Evolutionary conservation across 768 basidiomycete genomes (phyloP).

Genomic region (Clathrus columnatus): DNA sequence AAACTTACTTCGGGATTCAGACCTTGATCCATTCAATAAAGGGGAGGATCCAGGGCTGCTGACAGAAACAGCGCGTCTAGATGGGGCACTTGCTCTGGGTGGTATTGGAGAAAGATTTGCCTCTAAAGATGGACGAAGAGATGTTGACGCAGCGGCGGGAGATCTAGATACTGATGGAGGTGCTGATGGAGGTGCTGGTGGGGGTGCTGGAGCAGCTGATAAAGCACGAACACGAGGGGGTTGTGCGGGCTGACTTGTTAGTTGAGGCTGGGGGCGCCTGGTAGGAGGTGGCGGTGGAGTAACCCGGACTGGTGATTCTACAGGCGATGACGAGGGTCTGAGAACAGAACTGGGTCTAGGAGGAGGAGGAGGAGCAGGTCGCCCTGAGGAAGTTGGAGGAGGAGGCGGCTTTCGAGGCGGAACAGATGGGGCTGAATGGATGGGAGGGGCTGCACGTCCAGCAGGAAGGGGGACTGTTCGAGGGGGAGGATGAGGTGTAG

Average conservation of each 20-base stretch:
- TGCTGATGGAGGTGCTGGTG: constrained; percentile 22
- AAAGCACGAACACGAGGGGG: constrained; percentile 34
- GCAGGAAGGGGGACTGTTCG: constrained; percentile 19
- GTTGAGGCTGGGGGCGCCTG: constrained; percentile 14
- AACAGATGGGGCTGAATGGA: constrained; percentile 12
- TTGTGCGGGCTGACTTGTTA: constrained; percentile 20
- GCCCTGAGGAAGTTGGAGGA: constrained; percentile 28
- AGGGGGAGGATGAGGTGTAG: constrained; percentile 1
- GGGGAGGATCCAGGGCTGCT: constrained; percentile 19
- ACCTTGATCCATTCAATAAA: neutral
- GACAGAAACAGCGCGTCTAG: constrained; percentile 10
- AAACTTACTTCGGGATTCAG: neutral
- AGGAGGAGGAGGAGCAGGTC: constrained; percentile 34
- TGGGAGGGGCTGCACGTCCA: constrained; percentile 16
- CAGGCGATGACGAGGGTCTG: neutral
- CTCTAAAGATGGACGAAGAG: constrained; percentile 20
- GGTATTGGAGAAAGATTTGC: constrained; percentile 14
- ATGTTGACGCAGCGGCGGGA: constrained; percentile 18
- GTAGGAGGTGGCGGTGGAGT: constrained; percentile 39
- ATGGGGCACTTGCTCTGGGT: constrained; percentile 12
- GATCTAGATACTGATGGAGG: constrained; percentile 12
- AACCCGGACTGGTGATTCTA: constrained; percentile 12
- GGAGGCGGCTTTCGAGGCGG: constrained; percentile 30
- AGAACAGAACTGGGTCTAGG: constrained; percentile 21
- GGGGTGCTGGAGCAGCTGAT: constrained; percentile 29